Evolutionary conservation across 345 rosid species (phyloP).

Genomic region (Gossypium anomalum): DNA sequence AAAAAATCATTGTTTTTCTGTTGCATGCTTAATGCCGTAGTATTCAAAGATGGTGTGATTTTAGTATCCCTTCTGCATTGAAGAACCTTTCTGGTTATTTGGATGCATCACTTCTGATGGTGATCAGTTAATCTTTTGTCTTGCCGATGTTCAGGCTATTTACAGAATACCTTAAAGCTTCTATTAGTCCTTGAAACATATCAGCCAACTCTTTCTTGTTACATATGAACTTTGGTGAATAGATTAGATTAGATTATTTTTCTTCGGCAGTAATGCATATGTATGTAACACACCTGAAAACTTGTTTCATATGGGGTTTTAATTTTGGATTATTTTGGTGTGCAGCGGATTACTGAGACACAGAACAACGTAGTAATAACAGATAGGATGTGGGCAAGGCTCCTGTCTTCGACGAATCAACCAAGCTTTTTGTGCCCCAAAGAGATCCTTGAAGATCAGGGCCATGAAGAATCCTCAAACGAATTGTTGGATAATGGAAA

Average conservation of each 20-base stretch:
- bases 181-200: not conserved
- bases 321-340: not conserved
- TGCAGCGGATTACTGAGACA: conserved; percentile 76
- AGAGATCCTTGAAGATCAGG: conserved; percentile 35
- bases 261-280: too few relatives aligned
- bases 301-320: not conserved
- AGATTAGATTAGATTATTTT: too few relatives aligned
- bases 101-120: not conserved
- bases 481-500: conserved; percentile 26
- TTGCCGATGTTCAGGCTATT: not conserved
- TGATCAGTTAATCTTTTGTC: not conserved
- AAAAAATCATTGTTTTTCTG: not conserved
- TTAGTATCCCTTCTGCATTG: not conserved
- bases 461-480: conserved; percentile 25
- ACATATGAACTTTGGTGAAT: not conserved
- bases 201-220: not conserved
- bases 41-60: not conserved
- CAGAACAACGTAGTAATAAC: conserved; percentile 82
- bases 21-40: not conserved
- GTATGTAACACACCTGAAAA: not conserved
- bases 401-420: conserved; percentile 81
- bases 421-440: conserved; percentile 64
- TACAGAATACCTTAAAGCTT: not conserved
- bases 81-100: not conserved
- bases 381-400: conserved; percentile 94